Evolutionary conservation across 192 early-diverging fungal genomes (phyloP), one percentile per base, ranked within the genome.

Genomic region (Coemansia sp.): DNA sequence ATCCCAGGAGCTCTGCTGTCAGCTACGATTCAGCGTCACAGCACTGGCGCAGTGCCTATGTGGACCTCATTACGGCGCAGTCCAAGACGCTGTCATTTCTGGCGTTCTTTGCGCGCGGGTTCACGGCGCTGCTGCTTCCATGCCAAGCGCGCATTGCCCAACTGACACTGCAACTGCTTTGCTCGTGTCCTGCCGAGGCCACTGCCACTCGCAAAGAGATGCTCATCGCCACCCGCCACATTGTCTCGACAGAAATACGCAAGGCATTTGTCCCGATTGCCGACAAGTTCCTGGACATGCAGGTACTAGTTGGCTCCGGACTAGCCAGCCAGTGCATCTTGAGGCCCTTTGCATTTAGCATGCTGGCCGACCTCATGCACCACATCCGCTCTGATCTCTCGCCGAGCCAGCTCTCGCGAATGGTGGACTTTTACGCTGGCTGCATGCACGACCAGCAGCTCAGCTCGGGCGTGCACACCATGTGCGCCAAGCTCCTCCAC

Each of bases 1-100:
- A 68, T 44, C 79, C 67, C 72, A 71, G 59, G 59, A 67, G 63
- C 68, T 36, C 65, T 5, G 10, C 49, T 8, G 55, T 4, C 15
- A 61, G 57, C 43, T 29, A 40, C 46, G 80, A 82, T 36, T 27
- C 69, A n/a, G 68, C 67, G 2, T 52, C 85, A 33, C 76, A 68
- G 34, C 62, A 81, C 40, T 82, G 84, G 64, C 87, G 91, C 59
- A 54, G 86, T 80, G 59, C 86, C 68, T 61, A 77, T 57, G 43
- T 68, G 3, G 98, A 99, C 43, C 92, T 98, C 67, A 97, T 97
- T 38, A 90, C 93, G 10, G 91, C 98, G 22, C 98, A 99, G 87
- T 94, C 97, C 44, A 99, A 99, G 88, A 99, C 98, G 29, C 91
- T 98, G 79, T 97, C 96, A 9, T 99, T 98, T 72, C 79, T 99